Percentiles rank a stretch among this genome's conserved stretches.
These are phyloP conservation scores for rapeseed (Brassica napus) DNA, from an alignment of 345 rosid species.

Conservation along the genomic window DNA sequence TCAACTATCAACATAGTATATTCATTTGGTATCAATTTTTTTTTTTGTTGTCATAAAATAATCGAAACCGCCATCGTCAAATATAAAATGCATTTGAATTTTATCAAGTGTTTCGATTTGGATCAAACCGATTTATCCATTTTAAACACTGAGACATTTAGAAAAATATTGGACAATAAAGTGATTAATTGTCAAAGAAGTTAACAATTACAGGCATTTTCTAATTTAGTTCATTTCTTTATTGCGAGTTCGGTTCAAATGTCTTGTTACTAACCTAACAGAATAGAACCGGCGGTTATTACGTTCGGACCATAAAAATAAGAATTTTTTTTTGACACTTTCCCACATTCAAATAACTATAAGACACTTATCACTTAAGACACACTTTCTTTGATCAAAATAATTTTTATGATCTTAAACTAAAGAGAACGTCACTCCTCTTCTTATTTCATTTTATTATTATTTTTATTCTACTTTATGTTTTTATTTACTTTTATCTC, in stretches of 20 bases:
- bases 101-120: not conserved
- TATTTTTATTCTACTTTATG: too few relatives aligned
- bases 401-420: too few relatives aligned
- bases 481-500: too few relatives aligned
- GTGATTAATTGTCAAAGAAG: not conserved
- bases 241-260: not conserved
- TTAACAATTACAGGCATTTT: not conserved
- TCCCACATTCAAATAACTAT: too few relatives aligned
- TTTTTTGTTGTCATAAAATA: not conserved
- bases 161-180: not conserved
- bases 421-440: too few relatives aligned
- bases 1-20: conserved; percentile 2
- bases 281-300: not conserved
- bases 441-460: too few relatives aligned
- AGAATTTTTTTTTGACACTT: too few relatives aligned
- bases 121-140: not conserved
- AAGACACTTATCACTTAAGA: too few relatives aligned
- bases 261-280: not conserved
- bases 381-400: too few relatives aligned
- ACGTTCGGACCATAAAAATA: conserved; percentile 13
- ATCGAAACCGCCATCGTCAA: not conserved
- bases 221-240: not conserved
- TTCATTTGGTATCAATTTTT: not conserved
- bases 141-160: not conserved
- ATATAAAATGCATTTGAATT: not conserved